These are phyloP conservation scores for Phoenix dactylifera DNA, from an alignment of 176 grass and related monocot genomes.

Conservation along the genomic window DNA sequence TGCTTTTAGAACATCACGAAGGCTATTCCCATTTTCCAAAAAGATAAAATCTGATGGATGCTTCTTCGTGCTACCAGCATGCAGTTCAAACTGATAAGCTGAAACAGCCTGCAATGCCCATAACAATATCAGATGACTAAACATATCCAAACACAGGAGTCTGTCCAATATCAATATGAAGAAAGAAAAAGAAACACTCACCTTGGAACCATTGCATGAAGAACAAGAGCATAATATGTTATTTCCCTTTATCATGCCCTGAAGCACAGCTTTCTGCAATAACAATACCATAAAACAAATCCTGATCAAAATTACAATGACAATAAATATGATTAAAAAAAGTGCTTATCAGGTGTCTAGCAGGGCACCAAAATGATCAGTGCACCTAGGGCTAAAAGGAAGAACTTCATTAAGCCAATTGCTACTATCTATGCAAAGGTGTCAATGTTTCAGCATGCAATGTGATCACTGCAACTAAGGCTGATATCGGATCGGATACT, in stretches of 20 bases:
- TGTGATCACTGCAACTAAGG: too few relatives aligned
- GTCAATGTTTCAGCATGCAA: too few relatives aligned
- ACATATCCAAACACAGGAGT: too few relatives aligned
- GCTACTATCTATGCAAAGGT: too few relatives aligned
- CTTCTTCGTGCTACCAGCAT: conserved; percentile 74
- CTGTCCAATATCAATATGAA: not conserved
- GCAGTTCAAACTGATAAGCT: conserved; percentile 56
- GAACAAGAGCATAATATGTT: conserved; percentile 57
- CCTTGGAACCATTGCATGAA: conserved; percentile 49
- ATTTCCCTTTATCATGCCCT: conserved; percentile 40
- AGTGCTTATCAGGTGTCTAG: not conserved
- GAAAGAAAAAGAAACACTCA: conserved; percentile 13
- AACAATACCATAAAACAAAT: conserved; percentile 24
- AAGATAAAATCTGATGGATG: conserved; percentile 61
- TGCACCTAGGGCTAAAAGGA: not conserved
- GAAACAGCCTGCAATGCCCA: conserved; percentile 44
- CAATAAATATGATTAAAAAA: conserved; percentile 1
- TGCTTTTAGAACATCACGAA: conserved; percentile 42
- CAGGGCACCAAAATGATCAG: not conserved
- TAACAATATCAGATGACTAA: not conserved
- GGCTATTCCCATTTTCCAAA: conserved; percentile 57
- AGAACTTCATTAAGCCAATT: not conserved
- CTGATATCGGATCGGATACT: too few relatives aligned
- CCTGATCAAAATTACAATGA: conserved; percentile 27
- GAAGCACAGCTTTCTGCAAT: conserved; percentile 45